These are phyloP conservation scores for Jaltomata sinuosa DNA, from an alignment of 257 asterid species.

Conservation along the genomic window DNA sequence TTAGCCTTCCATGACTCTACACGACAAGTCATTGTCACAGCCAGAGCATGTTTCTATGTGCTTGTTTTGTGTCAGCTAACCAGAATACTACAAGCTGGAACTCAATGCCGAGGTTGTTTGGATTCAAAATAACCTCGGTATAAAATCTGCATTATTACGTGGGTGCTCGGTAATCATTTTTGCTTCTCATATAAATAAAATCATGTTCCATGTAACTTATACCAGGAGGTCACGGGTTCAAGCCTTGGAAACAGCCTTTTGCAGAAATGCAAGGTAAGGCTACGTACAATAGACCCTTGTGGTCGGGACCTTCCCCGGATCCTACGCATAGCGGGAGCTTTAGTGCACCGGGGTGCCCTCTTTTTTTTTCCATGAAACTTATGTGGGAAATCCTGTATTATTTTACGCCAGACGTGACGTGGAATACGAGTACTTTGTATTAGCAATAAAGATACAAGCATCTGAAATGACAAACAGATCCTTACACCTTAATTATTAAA, in stretches of 20 bases:
- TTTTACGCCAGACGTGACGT: not conserved
- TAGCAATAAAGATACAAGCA: not conserved
- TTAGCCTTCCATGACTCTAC: not conserved
- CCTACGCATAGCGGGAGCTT: no score
- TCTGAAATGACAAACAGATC: not conserved
- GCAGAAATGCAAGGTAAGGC: no score
- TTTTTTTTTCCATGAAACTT: not conserved
- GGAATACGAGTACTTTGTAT: not conserved
- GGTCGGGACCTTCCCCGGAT: no score
- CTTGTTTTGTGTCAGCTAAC: not conserved
- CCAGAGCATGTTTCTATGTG: not conserved
- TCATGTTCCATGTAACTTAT: not conserved
- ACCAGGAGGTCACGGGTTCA: no score
- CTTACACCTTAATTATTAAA: not conserved
- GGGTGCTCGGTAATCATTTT: not conserved
- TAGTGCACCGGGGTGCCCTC: no score
- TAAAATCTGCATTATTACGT: not conserved
- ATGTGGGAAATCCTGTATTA: not conserved
- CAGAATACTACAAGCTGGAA: not conserved
- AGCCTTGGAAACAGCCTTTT: no score
- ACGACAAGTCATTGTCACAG: not conserved
- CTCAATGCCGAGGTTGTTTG: not conserved
- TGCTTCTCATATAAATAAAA: not conserved
- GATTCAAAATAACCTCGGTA: not conserved
- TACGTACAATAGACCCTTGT: no score